Evolutionary conservation across 2,329 filamentous ascomycete genomes (phyloP).

Genomic region (Fusarium ambrosium): DNA sequence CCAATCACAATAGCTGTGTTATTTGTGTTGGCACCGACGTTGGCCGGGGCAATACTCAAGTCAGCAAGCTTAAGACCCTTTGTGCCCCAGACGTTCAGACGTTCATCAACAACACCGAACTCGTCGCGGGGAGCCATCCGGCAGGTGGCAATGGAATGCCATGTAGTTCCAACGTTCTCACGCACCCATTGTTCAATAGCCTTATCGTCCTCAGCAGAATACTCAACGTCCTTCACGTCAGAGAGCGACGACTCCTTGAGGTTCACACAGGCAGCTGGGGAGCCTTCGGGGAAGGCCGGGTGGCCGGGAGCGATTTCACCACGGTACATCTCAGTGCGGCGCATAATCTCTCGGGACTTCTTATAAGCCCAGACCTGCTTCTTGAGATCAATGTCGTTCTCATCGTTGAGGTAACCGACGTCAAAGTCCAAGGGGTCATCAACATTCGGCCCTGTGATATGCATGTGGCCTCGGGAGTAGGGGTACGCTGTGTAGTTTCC

Average conservation of each 20-base stretch:
- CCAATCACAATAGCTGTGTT: constrained; percentile 64
- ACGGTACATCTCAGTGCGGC: constrained; percentile 68
- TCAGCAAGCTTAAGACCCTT: constrained; percentile 58
- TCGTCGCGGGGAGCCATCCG: constrained; percentile 60
- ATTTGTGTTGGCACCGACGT: constrained; percentile 63
- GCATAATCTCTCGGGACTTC: constrained; percentile 70
- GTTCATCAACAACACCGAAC: constrained; percentile 54
- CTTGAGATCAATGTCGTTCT: constrained; percentile 70
- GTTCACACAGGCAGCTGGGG: constrained; percentile 60
- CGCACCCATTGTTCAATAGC: constrained; percentile 62
- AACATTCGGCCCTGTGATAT: constrained; percentile 64
- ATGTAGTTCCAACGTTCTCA: constrained; percentile 57
- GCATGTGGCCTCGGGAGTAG: constrained; percentile 71
- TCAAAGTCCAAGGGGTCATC: constrained; percentile 67
- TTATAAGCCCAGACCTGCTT: constrained; percentile 76
- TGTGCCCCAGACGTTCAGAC: constrained; percentile 59
- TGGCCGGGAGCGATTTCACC: constrained; percentile 60
- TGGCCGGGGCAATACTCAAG: constrained; percentile 53
- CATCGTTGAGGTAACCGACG: constrained; percentile 68
- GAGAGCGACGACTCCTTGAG: constrained; percentile 53
- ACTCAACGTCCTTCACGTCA: constrained; percentile 58
- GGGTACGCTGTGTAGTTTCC: constrained; percentile 61
- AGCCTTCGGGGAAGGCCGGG: constrained; percentile 59
- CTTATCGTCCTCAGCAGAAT: constrained; percentile 64
- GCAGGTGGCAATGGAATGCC: constrained; percentile 62